Base-by-base conservation (phyloP, 106 monocot species). In the Xerophyta viscosa region DNA sequence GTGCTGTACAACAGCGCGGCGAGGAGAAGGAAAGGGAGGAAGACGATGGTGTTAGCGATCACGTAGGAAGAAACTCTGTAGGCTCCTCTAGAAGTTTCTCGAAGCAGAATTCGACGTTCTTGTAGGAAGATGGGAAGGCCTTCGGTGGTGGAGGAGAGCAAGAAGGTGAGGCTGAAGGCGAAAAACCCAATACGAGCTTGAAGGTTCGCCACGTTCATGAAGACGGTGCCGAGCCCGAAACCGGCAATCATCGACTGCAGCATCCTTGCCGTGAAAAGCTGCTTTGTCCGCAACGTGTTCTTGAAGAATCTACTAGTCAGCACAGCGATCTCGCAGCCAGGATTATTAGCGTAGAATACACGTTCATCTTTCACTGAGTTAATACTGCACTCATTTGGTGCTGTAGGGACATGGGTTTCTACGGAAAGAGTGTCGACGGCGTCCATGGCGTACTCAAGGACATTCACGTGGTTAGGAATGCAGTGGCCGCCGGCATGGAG, bases 21-120 rank as follows among this genome's bases (percentile, higher is more conserved):
- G 0, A 62, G 46, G 6, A 89, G 53, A 9, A 96, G 73, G 60
- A 89, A 79, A 0, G 88, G 88, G 2, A 74, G 46, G 66, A 82
- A 88, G 24, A 85, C 79, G 3, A 85, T 23, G 0, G 81, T 57
- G 52, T 77, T 89, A 18, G 96, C 71, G 0, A 66, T 29, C 11
- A 86, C 89, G 36, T 98, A 98, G 19, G 96, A 98, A 19, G 84
- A 79, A n/a, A 98, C 68, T 20, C 96, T 49, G 65, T 89, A 89
- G 0, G 96, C 96, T 24, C 89, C 89, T 24, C 85, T 54, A 0
- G 82, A 68, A 0, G 79, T 81, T 58, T 98, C 96, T 5, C 76
- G 62, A 49, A 63, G 62, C 18, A 98, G 64, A 20, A 89, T 89
- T 13, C 62, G 53, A 26, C 85, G 66, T 70, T 96, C 96, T 25